phyloP scores from a whole-genome alignment of 306 rosid species.

The Rosa multiflora region DNA sequence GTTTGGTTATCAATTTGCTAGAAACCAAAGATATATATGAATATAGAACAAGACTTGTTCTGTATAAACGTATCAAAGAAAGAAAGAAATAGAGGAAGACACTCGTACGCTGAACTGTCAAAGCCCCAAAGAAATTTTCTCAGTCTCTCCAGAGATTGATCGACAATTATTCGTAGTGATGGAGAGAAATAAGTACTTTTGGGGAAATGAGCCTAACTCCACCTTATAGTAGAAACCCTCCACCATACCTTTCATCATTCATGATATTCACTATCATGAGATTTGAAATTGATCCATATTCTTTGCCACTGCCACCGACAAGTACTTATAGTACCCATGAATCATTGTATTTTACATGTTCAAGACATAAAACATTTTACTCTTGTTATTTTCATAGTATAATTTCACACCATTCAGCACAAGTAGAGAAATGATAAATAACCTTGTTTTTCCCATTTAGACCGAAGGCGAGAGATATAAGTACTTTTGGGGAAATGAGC shows the following conservation, averaged over 20 bases:
- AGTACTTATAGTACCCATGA: neutral
- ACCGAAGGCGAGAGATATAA: slow-evolving; percentile 13
- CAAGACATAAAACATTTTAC: neutral
- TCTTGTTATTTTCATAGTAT: neutral
- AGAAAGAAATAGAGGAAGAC: slow-evolving; percentile 31
- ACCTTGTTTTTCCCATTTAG: neutral
- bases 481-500: slow-evolving; percentile 40
- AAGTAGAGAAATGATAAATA: neutral
- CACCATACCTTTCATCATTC: slow-evolving; percentile 47
- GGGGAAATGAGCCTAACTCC: slow-evolving; percentile 45
- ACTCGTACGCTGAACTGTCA: no score
- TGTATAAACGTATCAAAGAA: slow-evolving; percentile 27
- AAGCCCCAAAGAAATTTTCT: neutral
- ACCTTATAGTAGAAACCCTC: slow-evolving; percentile 41
- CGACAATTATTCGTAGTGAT: slow-evolving; percentile 25
- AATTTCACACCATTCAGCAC: neutral
- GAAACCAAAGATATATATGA: slow-evolving; percentile 39
- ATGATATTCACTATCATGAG: slow-evolving; percentile 23
- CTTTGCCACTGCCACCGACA: slow-evolving; percentile 6
- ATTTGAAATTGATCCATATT: neutral
- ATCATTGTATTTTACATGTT: neutral
- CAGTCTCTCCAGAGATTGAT: slow-evolving; percentile 16
- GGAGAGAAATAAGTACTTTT: slow-evolving; percentile 31
- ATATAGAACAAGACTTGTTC: slow-evolving; percentile 26
- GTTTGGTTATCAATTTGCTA: slow-evolving; percentile 33